Conservation (phyloP, 1,139 yeast species). For the Hyphopichia fennica region DNA sequence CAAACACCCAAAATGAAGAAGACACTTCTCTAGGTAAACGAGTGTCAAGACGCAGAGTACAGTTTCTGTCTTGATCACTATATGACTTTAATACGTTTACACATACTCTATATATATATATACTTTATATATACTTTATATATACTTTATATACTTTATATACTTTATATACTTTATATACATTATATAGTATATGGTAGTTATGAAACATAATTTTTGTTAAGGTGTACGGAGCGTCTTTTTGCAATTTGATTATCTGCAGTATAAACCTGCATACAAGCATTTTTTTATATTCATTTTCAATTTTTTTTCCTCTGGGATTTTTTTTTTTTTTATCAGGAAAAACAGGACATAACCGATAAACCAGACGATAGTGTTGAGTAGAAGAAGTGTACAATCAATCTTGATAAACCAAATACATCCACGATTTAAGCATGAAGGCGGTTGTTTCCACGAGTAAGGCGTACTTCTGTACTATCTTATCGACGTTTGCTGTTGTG, state of each 20-base stretch:
- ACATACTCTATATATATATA: no score
- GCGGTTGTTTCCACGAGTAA: slow-evolving; percentile 56
- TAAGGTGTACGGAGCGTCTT: no score
- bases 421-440: slow-evolving; percentile 24
- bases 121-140: no score
- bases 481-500: slow-evolving; percentile 88
- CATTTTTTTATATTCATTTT: neutral
- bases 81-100: no score
- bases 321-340: neutral
- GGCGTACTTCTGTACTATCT: slow-evolving; percentile 94
- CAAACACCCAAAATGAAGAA: neutral
- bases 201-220: no score
- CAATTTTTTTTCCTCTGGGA: no score
- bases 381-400: no score
- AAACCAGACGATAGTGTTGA: neutral
- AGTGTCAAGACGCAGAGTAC: slow-evolving; percentile 2
- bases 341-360: neutral
- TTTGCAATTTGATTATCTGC: no score
- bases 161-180: no score
- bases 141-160: no score
- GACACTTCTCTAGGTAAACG: slow-evolving; percentile 1
- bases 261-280: neutral
- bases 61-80: slow-evolving; percentile 1
- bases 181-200: no score
- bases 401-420: no score